These are phyloP conservation scores for Larix kaempferi DNA, from an alignment of 75 land plant genomes.

Conservation along the genomic window DNA sequence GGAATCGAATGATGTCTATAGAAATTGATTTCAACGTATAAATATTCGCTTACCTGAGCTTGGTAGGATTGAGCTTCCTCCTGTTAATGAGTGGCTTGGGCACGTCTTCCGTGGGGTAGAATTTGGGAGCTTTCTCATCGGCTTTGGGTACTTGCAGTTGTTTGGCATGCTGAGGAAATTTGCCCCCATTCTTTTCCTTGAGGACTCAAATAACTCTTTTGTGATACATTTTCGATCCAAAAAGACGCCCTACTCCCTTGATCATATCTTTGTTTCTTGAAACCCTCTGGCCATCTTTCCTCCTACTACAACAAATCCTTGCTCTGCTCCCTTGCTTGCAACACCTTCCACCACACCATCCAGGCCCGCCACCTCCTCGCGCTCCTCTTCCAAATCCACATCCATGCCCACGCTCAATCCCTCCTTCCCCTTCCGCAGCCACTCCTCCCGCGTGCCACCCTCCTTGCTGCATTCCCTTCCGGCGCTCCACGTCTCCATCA, in stretches of 20 bases:
- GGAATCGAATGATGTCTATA: no score
- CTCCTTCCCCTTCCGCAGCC: no score
- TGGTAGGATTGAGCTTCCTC: constrained; percentile 58
- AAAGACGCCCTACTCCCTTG: constrained; percentile 51
- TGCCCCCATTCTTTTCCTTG: constrained; percentile 76
- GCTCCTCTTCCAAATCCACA: no score
- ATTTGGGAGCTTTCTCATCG: constrained; percentile 44
- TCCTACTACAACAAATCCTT: constrained; percentile 19
- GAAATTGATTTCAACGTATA: background rate
- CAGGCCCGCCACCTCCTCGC: no score
- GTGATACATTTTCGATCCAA: constrained; percentile 73
- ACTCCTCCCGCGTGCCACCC: no score
- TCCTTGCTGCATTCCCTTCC: no score
- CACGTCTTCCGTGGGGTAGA: constrained; percentile 81
- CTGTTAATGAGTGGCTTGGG: constrained; percentile 48
- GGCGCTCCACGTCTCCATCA: no score
- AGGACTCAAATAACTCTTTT: constrained; percentile 82
- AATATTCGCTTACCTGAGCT: constrained; percentile 51
- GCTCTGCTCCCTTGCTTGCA: no score
- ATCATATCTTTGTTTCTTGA: constrained; percentile 60
- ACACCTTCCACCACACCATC: no score
- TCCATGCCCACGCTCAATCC: no score
- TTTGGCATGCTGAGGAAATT: constrained; percentile 50
- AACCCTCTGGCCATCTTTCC: constrained; percentile 4
- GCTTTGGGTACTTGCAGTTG: constrained; percentile 11